phyloP scores from a whole-genome alignment of 2,329 filamentous ascomycete species.

The Phyllosticta ampelicida region DNA sequence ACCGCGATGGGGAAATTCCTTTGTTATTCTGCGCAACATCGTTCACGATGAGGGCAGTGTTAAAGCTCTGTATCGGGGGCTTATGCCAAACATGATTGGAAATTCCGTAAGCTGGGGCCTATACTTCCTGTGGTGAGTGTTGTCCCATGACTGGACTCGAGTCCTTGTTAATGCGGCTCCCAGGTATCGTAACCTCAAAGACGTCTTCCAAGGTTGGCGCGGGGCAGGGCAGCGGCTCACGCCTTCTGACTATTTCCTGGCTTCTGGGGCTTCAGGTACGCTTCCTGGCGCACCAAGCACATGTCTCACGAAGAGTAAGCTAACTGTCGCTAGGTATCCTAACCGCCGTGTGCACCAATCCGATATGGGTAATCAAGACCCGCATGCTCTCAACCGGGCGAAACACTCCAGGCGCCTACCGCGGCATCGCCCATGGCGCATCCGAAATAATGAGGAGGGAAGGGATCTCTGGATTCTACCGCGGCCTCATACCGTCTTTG shows the following conservation, averaged over 20 bases:
- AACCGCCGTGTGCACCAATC: constrained; percentile 79
- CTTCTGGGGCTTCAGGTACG: constrained; percentile 53
- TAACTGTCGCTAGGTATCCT: constrained; percentile 47
- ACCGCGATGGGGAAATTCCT: constrained; percentile 37
- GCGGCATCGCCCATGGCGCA: constrained; percentile 62
- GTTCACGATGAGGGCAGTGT: constrained; percentile 45
- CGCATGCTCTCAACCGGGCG: constrained; percentile 85
- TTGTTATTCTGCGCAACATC: constrained; percentile 43
- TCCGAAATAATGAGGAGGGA: constrained; percentile 57
- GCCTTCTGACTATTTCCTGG: constrained; percentile 67
- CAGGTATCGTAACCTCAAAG: constrained; percentile 49
- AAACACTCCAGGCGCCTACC: constrained; percentile 66
- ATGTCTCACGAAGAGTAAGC: not conserved
- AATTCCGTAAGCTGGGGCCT: constrained; percentile 85
- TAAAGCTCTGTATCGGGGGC: constrained; percentile 72
- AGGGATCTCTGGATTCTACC: constrained; percentile 73
- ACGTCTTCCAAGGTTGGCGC: constrained; percentile 36
- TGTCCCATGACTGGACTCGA: not conserved
- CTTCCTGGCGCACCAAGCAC: not conserved
- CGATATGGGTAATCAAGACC: constrained; percentile 97
- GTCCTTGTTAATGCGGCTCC: not conserved
- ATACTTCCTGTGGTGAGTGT: constrained; percentile 62
- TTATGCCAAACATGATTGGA: constrained; percentile 82
- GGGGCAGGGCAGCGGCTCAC: constrained; percentile 36
- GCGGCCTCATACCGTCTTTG: constrained; percentile 70